A percentile compares a stretch with the other conserved stretches of the same genome.
phyloP scores from a whole-genome alignment of 495 filamentous ascomycete genomes.

The Delitschia confertaspora region DNA sequence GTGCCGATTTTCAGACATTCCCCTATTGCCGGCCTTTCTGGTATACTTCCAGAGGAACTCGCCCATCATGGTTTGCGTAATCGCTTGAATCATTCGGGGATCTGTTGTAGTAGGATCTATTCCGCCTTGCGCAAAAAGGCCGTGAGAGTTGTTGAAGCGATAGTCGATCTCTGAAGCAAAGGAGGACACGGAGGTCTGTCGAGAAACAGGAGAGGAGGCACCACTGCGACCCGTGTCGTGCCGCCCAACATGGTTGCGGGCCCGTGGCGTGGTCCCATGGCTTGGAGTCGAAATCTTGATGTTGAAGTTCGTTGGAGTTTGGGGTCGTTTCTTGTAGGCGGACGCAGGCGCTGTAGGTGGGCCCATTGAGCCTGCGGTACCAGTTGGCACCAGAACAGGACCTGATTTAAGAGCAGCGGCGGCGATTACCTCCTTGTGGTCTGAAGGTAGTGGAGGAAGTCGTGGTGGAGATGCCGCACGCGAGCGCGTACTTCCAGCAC shows the following conservation, averaged over 20 bases:
- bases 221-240: conserved; percentile 45
- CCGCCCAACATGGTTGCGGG: conserved; percentile 26
- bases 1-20: conserved; percentile 81
- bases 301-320: conserved; percentile 50
- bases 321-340: conserved; percentile 59
- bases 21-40: conserved; percentile 73
- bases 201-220: conserved; percentile 40
- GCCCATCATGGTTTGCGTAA: conserved; percentile 99
- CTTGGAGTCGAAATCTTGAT: conserved; percentile 25
- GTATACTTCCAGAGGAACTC: conserved; percentile 99
- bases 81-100: conserved; percentile 97
- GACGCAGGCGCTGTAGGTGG: conserved; percentile 79
- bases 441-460: conserved; percentile 71
- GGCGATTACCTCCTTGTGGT: conserved; percentile 76
- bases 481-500: conserved; percentile 54
- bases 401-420: conserved; percentile 55
- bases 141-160: conserved; percentile 67
- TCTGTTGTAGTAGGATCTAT: conserved; percentile 59
- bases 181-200: conserved; percentile 84
- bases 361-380: conserved; percentile 55
- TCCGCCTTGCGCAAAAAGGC: conserved; percentile 48
- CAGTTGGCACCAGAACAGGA: conserved; percentile 7
- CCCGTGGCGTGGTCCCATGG: conserved; percentile 48
- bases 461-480: conserved; percentile 54
- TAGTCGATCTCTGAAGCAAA: conserved; percentile 90